A percentile compares a stretch with the other conserved stretches of the same genome.
These are phyloP conservation scores for Verticillium nonalfalfae DNA, from an alignment of 2,329 filamentous ascomycete species.

Conservation along the genomic window DNA sequence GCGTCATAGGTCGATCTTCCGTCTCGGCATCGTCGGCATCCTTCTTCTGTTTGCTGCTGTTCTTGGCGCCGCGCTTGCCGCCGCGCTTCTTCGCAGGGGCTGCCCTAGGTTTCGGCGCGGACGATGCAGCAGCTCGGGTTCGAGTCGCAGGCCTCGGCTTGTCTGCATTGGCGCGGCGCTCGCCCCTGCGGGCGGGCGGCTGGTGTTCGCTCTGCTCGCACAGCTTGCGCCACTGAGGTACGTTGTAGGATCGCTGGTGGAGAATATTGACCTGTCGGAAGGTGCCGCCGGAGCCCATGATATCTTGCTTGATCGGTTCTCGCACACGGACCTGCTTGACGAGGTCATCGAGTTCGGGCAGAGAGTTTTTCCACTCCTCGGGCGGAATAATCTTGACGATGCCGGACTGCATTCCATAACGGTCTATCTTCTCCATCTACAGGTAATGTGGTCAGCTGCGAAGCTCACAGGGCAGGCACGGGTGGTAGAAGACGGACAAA, in stretches of 20 bases:
- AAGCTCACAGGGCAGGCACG: not conserved
- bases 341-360: slow-evolving; percentile 73
- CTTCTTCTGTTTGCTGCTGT: slow-evolving; percentile 26
- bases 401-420: slow-evolving; percentile 94
- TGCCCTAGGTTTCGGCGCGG: slow-evolving; percentile 15
- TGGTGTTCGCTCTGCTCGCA: slow-evolving; percentile 96
- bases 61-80: slow-evolving; percentile 26
- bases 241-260: slow-evolving; percentile 91
- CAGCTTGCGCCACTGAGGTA: slow-evolving; percentile 90
- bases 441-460: not conserved
- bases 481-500: slow-evolving; percentile 54
- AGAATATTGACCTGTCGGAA: slow-evolving; percentile 97
- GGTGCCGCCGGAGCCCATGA: slow-evolving; percentile 89
- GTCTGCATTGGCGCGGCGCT: slow-evolving; percentile 60
- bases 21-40: slow-evolving; percentile 30
- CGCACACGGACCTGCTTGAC: slow-evolving; percentile 90
- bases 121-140: slow-evolving; percentile 15
- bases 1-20: slow-evolving; percentile 52
- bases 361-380: slow-evolving; percentile 80
- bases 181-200: slow-evolving; percentile 83
- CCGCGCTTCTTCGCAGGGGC: slow-evolving; percentile 30
- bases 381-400: slow-evolving; percentile 96
- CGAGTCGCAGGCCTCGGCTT: slow-evolving; percentile 37
- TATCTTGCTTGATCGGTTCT: slow-evolving; percentile 97
- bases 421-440: slow-evolving; percentile 75